Conservation (phyloP, 331 rosid genomes). For the Rosa hybrid region DNA sequence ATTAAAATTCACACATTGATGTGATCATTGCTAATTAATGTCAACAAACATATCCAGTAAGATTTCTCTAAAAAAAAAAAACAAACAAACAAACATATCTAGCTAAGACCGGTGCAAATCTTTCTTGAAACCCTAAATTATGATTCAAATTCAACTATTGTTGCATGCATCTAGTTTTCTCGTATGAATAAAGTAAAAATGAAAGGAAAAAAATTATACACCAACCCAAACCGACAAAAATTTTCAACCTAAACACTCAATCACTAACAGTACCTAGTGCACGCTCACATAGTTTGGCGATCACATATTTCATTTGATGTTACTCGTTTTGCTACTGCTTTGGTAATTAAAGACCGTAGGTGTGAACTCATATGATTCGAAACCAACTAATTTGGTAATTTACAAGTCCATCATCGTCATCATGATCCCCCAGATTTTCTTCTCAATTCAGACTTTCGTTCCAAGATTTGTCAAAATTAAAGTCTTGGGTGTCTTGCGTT, state of each 20-base stretch:
- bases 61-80: too few species aligned
- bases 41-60: not conserved
- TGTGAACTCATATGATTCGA: not conserved
- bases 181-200: not conserved
- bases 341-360: not conserved
- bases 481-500: not conserved
- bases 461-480: not conserved
- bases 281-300: too few species aligned
- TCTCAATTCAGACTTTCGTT: not conserved
- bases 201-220: too few species aligned
- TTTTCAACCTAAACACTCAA: too few species aligned
- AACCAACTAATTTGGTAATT: not conserved
- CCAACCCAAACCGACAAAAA: too few species aligned
- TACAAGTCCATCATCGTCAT: not conserved
- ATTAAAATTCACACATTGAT: too few species aligned
- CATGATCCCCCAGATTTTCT: not conserved
- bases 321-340: not conserved
- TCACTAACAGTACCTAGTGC: too few species aligned
- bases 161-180: not conserved
- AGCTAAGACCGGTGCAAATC: too few species aligned
- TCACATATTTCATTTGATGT: too few species aligned
- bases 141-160: too few species aligned
- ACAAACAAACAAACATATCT: too few species aligned
- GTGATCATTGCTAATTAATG: not conserved
- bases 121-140: too few species aligned